phyloP scores from a whole-genome alignment of 352 stramenopile species.

The Discostella stelligera region DNA sequence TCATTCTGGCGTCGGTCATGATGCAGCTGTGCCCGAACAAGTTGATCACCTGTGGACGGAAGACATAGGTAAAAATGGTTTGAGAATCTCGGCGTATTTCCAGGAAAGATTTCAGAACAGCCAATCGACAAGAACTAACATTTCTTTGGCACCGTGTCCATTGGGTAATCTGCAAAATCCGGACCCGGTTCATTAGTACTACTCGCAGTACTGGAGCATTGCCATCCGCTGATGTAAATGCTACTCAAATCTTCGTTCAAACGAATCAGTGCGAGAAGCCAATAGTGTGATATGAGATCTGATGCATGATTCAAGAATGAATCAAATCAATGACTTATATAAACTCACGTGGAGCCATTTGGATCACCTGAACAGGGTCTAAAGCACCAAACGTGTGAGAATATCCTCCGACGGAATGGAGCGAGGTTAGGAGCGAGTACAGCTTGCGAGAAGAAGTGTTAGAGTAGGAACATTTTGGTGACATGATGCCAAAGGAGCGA shows the following conservation, averaged over 20 bases:
- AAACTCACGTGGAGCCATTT: conserved; percentile 87
- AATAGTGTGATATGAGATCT: background rate
- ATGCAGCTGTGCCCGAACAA: conserved; percentile 95
- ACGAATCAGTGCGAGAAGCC: background rate
- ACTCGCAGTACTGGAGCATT: conserved; percentile 88
- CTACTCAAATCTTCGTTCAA: conserved; percentile 87
- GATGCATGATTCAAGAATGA: background rate
- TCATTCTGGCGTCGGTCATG: conserved; percentile 97
- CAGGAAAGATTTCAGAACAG: background rate
- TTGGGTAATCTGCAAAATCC: conserved; percentile 98
- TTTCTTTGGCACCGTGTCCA: conserved; percentile 97
- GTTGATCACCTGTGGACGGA: conserved; percentile 88
- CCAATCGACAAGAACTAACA: conserved; percentile 18
- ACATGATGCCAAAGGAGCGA: conserved; percentile 23
- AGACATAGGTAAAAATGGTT: too few relatives aligned
- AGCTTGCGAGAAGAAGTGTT: conserved; percentile 78
- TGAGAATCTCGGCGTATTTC: too few relatives aligned
- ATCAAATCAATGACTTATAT: conserved; percentile 11
- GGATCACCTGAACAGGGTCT: conserved; percentile 90
- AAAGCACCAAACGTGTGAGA: conserved; percentile 86
- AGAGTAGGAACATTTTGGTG: conserved; percentile 63
- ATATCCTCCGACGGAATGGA: conserved; percentile 75
- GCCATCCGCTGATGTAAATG: conserved; percentile 97
- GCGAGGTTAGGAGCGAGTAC: conserved; percentile 72
- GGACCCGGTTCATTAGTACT: conserved; percentile 94